Evolutionary conservation across 306 rosid genomes (phyloP), one percentile per base, ranked within the genome.

Genomic region (Vicia faba): DNA sequence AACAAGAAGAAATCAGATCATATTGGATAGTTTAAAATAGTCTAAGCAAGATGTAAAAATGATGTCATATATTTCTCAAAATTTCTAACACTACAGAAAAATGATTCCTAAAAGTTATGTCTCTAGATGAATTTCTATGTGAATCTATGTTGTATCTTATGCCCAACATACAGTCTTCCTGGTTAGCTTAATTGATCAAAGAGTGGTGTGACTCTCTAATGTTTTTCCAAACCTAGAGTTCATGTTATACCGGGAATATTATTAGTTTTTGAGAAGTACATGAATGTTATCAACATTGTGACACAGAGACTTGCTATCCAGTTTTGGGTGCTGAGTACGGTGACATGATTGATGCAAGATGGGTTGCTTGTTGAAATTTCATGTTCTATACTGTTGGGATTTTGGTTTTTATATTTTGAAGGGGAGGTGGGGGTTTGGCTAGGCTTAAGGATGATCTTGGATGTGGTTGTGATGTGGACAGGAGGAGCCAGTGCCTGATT

Each of bases 401-500:
- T 77, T 71, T 82, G 80, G 85, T 78, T 86, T 86, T 84, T 72
- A 69, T 75, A 81, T 82, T 79, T 82, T 87, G 83, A 85, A 85
- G 78, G 89, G 89, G 84, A 81, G 83, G 91, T 80, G 86, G 87
- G 84, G 87, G 79, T 85, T 78, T 88, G 89, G 83, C 79, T 83
- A 83, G 89, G 83, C 69, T 72, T 87, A 74, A 88, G 91, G 95
- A 85, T 82, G 95, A 92, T 80, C 33, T 80, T 90, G 88, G 97
- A 85, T 85, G 85, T 87, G 92, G 96, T 87, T 93, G 90, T 89
- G 76, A 85, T 95, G 85, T 95, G 99, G 97, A 88, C 99, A 90
- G 99, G 99, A 84, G 96, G 84, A 85, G 82, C 72, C 89, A 61
- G 87, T 79, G 64, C 81, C 85, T 82, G 80, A 84, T 79, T 75